Conservation (phyloP, 1,284 basidiomycete species). For the Ganoderma meredithae region DNA sequence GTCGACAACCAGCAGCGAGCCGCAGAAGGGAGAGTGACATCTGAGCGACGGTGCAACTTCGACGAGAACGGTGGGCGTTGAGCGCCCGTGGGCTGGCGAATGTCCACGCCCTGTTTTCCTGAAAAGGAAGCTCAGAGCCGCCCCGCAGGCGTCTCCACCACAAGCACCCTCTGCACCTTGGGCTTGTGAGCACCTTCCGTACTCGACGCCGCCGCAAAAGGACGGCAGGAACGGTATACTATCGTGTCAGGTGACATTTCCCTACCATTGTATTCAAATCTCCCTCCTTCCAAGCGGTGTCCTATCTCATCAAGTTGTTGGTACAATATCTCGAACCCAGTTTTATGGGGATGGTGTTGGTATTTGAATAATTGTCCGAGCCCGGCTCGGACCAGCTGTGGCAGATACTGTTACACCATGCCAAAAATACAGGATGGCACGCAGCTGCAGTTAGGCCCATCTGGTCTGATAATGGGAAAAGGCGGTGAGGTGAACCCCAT, state of each 20-base stretch:
- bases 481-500: neutral
- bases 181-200: too few species aligned
- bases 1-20: slow-evolving; percentile 34
- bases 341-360: too few species aligned
- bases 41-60: slow-evolving; percentile 3
- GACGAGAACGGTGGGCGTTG: neutral
- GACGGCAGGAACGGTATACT: too few species aligned
- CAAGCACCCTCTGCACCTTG: neutral
- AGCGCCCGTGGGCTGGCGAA: slow-evolving; percentile 1
- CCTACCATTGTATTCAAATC: too few species aligned
- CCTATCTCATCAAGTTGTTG: too few species aligned
- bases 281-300: too few species aligned
- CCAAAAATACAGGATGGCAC: neutral
- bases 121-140: slow-evolving; percentile 14
- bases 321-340: too few species aligned
- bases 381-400: neutral
- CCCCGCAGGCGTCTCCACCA: too few species aligned
- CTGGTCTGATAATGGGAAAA: neutral
- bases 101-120: slow-evolving; percentile 13
- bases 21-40: slow-evolving; percentile 35
- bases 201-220: too few species aligned
- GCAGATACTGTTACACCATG: neutral
- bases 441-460: neutral
- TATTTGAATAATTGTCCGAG: too few species aligned
- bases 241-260: too few species aligned